These are phyloP conservation scores for Haematococcus lacustris DNA, from an alignment of 139 green algal genomes.

Conservation along the genomic window DNA sequence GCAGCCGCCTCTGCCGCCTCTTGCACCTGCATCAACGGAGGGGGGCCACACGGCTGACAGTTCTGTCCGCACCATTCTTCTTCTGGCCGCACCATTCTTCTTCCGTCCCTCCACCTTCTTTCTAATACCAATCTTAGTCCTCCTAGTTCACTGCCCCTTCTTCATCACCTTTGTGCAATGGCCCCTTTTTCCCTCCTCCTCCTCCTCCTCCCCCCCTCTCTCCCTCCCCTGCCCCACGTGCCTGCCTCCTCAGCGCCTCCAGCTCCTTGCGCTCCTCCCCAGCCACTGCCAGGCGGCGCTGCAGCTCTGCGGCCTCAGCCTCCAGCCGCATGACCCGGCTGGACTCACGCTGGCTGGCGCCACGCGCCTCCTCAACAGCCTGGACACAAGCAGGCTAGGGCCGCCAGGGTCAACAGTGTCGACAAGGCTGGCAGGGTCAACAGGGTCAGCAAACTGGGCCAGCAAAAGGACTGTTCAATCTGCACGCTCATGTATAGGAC, in stretches of 20 bases:
- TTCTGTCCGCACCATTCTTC: too few relatives aligned
- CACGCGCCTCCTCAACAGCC: constrained; percentile 14
- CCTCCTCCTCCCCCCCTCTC: too few relatives aligned
- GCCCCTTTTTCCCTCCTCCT: too few relatives aligned
- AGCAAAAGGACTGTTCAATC: background rate
- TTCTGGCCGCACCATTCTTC: too few relatives aligned
- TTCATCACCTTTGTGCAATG: too few relatives aligned
- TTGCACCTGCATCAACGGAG: too few relatives aligned
- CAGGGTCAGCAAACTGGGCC: background rate
- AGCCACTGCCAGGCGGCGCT: constrained; percentile 13
- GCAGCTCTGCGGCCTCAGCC: constrained; percentile 47
- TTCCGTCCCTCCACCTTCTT: too few relatives aligned
- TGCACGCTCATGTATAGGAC: background rate
- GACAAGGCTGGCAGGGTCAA: background rate
- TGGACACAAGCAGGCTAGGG: background rate
- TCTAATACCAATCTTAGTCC: too few relatives aligned
- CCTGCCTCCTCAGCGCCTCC: constrained; percentile 22
- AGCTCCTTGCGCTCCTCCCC: constrained; percentile 16
- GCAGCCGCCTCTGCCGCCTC: too few relatives aligned
- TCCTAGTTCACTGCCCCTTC: too few relatives aligned
- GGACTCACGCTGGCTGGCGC: constrained; percentile 37
- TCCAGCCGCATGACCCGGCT: constrained; percentile 43
- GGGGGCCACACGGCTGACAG: too few relatives aligned
- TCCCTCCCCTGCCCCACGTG: too few relatives aligned
- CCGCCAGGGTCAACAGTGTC: background rate